Evolutionary conservation across 2,329 filamentous ascomycete genomes (phyloP), one percentile per base, ranked within the genome.

Genomic region (Conoideocrella luteorostrata): DNA sequence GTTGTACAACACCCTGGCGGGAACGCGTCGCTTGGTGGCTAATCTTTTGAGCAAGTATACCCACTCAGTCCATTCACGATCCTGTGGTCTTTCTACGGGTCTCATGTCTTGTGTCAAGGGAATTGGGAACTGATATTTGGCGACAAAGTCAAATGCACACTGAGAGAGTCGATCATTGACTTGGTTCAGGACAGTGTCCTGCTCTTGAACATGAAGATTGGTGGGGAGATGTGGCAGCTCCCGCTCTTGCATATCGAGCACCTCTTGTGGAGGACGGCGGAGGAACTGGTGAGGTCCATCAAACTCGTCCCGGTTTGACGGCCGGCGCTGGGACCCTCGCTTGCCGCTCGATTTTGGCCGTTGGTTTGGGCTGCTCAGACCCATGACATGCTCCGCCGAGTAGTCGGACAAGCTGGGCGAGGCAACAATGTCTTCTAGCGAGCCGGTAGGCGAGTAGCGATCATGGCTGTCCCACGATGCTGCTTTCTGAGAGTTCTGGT

Each of bases 21-120:
- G 88, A 53, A 94, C 91, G 49, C 88, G 80, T 52, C 88, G 78
- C 69, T 91, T 93, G 26, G 88, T 94, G 24, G 88, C 88, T 46
- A 94, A 75, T 39, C 87, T 77, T 67, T 93, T 93, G 53, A 94
- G 72, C 46, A 94, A 76, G 63, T 90, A 88, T 44, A 91, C 88
- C 88, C 88, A 94, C 67, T 94, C 88, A 36, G 86, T 91, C 88
- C 88, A 94, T 63, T 93, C 88, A 49, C 86, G 77, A 65, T 90
- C 86, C 56, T 82, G 80, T 24, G 86, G 80, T 36, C 81, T 71
- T 60, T 85, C 81, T 42, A 90, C 75, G 2, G 84, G 83, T 53
- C 86, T 78, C 77, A 89, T 89, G 62, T 91, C 86, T 62, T 85
- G 78, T 45, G 88, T 86, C 56, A 93, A 67, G 10, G 88, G 88